Evolutionary conservation across 176 grass and related monocot species (phyloP).

Genomic region (Carex littledalei): DNA sequence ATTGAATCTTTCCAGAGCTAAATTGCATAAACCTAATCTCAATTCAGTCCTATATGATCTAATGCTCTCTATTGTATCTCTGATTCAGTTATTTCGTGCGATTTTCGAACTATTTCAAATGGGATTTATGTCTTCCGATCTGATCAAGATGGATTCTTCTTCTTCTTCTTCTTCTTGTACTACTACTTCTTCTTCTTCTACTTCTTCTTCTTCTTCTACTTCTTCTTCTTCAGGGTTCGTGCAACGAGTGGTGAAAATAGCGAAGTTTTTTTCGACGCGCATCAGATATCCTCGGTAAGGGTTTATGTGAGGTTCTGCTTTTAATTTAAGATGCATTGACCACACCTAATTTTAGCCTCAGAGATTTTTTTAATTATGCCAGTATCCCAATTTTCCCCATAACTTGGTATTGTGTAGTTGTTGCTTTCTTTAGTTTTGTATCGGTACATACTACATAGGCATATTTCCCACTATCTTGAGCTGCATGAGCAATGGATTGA

Average conservation of each 20-base stretch:
- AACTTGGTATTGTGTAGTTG: background rate
- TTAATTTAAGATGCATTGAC: background rate
- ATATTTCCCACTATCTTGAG: background rate
- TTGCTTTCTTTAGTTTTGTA: background rate
- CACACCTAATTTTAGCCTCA: background rate
- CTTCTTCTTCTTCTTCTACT: background rate
- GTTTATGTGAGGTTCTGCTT: background rate
- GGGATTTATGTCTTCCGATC: slow-evolving; percentile 1
- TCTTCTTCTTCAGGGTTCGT: background rate
- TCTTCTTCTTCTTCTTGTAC: too few species aligned
- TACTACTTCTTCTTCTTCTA: background rate
- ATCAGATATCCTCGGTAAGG: slow-evolving; percentile 8
- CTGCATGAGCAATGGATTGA: background rate
- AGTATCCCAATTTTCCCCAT: background rate
- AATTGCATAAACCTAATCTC: too few species aligned
- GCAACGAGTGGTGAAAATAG: slow-evolving; percentile 1
- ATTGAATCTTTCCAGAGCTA: too few species aligned
- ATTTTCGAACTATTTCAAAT: background rate
- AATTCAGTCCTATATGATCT: too few species aligned
- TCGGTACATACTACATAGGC: background rate
- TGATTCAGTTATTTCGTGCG: background rate
- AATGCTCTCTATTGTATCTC: background rate
- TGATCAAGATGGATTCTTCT: background rate
- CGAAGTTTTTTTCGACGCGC: background rate
- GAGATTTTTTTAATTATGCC: background rate